Evolutionary conservation across 2,329 filamentous ascomycete species (phyloP).

Genomic region (Botrytis elliptica): DNA sequence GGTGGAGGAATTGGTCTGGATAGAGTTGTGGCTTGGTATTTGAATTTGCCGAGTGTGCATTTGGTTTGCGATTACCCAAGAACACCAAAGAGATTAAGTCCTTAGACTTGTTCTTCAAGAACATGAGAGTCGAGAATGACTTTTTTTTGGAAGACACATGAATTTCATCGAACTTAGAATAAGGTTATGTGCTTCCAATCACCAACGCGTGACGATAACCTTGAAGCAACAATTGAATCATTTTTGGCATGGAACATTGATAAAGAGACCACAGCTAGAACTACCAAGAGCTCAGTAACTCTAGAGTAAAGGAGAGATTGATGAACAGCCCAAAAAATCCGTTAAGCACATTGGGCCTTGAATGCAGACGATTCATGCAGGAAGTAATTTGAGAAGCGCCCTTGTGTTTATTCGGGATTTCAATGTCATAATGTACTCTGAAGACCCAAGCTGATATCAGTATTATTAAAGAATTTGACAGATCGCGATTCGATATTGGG

Average conservation of each 20-base stretch:
- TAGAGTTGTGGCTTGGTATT: slow-evolving; percentile 71
- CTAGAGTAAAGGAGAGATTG: background rate
- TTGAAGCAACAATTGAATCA: background rate
- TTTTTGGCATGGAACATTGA: background rate
- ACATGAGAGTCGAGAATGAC: background rate
- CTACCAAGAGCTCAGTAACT: background rate
- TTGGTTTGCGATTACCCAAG: slow-evolving; percentile 58
- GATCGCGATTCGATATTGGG: background rate
- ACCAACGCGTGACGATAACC: background rate
- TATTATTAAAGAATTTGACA: background rate
- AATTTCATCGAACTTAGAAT: background rate
- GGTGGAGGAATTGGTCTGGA: slow-evolving; percentile 89
- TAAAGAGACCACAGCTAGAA: background rate
- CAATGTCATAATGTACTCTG: background rate
- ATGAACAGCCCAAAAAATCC: background rate
- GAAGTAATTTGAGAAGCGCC: background rate
- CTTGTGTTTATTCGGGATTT: background rate
- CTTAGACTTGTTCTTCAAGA: slow-evolving; percentile 39
- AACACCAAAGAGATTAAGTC: slow-evolving; percentile 58
- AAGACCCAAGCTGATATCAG: background rate
- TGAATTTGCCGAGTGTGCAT: slow-evolving; percentile 59
- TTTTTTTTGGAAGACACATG: background rate
- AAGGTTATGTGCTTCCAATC: background rate
- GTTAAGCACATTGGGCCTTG: background rate
- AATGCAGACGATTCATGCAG: background rate